phyloP scores from a whole-genome alignment of 164 flowering plant genomes.

The Saururus chinensis region DNA sequence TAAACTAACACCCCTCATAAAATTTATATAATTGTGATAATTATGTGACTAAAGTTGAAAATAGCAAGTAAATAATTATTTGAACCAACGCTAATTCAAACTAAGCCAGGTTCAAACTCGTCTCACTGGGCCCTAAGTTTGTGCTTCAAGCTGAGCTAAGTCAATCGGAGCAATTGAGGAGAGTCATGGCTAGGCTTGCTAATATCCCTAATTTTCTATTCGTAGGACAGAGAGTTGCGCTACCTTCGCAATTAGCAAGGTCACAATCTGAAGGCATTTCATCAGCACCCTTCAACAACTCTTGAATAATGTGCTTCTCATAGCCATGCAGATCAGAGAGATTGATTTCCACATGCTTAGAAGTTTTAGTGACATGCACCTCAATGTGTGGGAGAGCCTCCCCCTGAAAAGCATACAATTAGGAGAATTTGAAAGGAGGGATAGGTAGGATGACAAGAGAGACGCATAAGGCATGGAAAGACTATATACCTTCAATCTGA shows the following conservation, averaged over 20 bases:
- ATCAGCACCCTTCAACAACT: constrained; percentile 38
- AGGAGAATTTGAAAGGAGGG: background rate
- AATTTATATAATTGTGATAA: too few species aligned
- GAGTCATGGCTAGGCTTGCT: too few species aligned
- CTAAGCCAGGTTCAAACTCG: too few species aligned
- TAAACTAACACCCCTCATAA: too few species aligned
- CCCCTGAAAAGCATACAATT: constrained; percentile 27
- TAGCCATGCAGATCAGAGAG: constrained; percentile 51
- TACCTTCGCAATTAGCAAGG: constrained; percentile 34
- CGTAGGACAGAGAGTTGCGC: background rate
- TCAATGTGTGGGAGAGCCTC: constrained; percentile 28
- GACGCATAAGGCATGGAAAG: background rate
- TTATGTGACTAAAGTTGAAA: too few species aligned
- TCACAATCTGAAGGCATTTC: constrained; percentile 12
- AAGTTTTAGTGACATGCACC: constrained; percentile 37
- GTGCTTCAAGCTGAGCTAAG: too few species aligned
- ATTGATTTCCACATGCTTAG: constrained; percentile 50
- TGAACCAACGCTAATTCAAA: too few species aligned
- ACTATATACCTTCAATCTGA: constrained; percentile 50
- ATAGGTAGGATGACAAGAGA: too few species aligned
- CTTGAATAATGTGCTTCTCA: constrained; percentile 52
- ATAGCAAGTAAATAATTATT: too few species aligned
- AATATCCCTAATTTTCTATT: too few species aligned
- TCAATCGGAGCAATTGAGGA: too few species aligned
- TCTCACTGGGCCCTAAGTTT: too few species aligned